These are phyloP conservation scores for Rhizophagus sp. DNA, from an alignment of 192 early-diverging fungal genomes.

Conservation along the genomic window DNA sequence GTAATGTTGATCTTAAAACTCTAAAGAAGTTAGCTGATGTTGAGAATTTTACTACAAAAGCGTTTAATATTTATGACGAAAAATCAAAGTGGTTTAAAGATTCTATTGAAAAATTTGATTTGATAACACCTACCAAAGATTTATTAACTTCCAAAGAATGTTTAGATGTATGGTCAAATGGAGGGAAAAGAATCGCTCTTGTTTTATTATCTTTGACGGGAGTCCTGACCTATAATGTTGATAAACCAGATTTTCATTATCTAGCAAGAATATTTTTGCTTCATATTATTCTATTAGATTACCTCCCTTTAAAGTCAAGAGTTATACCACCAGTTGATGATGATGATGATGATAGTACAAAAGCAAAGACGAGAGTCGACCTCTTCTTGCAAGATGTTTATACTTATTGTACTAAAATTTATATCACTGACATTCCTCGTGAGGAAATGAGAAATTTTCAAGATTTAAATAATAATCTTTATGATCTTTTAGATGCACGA, in stretches of 20 bases:
- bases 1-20: background rate
- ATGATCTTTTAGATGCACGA: slow-evolving; percentile 24
- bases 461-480: slow-evolving; percentile 22
- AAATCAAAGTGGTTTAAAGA: background rate
- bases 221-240: background rate
- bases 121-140: background rate
- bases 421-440: background rate
- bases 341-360: too few species aligned
- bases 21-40: too few species aligned
- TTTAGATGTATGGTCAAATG: background rate
- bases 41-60: too few species aligned
- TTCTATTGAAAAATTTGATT: background rate
- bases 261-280: slow-evolving; percentile 20
- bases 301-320: slow-evolving; percentile 26
- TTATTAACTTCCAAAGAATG: background rate
- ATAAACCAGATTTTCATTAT: background rate
- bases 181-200: background rate
- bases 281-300: slow-evolving; percentile 26
- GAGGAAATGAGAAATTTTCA: background rate
- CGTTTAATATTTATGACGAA: background rate
- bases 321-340: background rate
- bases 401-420: background rate
- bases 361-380: too few species aligned
- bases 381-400: slow-evolving; percentile 15
- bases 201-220: background rate